Conservation (phyloP, 2,329 filamentous ascomycete genomes). For the Coleophoma crateriformis region DNA sequence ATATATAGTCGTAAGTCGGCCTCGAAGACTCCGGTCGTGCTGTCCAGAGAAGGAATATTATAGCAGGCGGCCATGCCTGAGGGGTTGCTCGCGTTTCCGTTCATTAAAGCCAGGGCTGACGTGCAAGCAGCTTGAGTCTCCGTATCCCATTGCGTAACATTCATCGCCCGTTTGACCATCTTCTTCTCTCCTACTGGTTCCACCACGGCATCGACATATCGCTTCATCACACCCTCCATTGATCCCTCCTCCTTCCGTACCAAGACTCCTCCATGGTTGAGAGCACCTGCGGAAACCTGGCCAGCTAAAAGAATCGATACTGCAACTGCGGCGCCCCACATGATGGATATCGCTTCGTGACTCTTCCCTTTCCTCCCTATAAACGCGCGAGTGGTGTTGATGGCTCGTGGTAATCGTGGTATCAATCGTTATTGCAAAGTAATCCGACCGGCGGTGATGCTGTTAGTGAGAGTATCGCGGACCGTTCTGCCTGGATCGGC, state of each 20-base stretch:
- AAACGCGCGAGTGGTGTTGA: conserved; percentile 1
- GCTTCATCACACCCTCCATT: conserved; percentile 20
- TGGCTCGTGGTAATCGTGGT: not conserved
- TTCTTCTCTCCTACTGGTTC: conserved; percentile 23
- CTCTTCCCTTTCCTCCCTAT: not conserved
- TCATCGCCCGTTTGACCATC: conserved; percentile 19
- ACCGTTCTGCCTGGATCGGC: conserved; percentile 8
- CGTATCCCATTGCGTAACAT: conserved; percentile 51
- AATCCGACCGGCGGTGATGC: conserved; percentile 19
- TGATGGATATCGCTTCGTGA: conserved; percentile 10
- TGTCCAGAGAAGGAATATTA: conserved; percentile 69
- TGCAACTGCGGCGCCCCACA: conserved; percentile 13
- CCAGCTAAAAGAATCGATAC: conserved; percentile 18
- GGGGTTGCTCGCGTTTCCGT: conserved; percentile 57
- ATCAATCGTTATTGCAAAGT: conserved; percentile 4
- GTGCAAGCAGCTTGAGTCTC: conserved; percentile 55
- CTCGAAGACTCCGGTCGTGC: conserved; percentile 63
- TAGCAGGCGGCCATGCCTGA: conserved; percentile 78
- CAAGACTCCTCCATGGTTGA: conserved; percentile 15
- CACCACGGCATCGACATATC: conserved; percentile 23
- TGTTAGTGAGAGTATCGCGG: conserved; percentile 12
- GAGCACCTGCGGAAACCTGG: conserved; percentile 19
- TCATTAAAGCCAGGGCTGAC: conserved; percentile 46
- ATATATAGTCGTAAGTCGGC: conserved; percentile 73
- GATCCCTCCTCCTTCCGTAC: conserved; percentile 14